Percentiles rank a stretch among this genome's conserved stretches.
Evolutionary conservation across 192 early-diverging fungal species (phyloP).

Genomic region (Coemansia sp.): DNA sequence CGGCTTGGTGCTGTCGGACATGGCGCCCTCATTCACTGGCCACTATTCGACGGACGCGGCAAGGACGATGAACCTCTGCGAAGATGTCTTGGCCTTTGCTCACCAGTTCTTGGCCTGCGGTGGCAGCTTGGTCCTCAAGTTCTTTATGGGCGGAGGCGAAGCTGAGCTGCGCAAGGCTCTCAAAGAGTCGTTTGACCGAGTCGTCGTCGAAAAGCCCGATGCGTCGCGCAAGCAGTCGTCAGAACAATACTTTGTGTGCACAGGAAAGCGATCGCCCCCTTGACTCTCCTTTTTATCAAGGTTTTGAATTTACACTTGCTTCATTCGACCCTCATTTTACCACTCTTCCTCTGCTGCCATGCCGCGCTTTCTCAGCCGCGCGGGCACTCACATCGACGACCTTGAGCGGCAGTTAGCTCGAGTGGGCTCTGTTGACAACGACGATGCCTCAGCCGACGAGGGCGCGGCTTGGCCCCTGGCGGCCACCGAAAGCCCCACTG

Average conservation of each 20-base stretch:
- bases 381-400: conserved; percentile 50
- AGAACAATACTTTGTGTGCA: conserved; percentile 69
- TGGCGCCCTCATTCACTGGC: conserved; percentile 80
- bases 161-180: conserved; percentile 51
- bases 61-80: conserved; percentile 64
- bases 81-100: conserved; percentile 64
- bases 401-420: conserved; percentile 50
- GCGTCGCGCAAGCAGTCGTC: conserved; percentile 66
- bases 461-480: background rate
- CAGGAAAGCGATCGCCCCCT: conserved; percentile 37
- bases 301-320: background rate
- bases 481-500: background rate
- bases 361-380: conserved; percentile 53
- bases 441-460: conserved; percentile 24
- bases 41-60: conserved; percentile 65
- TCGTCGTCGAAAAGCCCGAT: conserved; percentile 65
- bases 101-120: conserved; percentile 34
- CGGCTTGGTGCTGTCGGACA: conserved; percentile 63
- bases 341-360: conserved; percentile 1
- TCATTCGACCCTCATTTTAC: no score
- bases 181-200: conserved; percentile 52
- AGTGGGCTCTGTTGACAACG: conserved; percentile 43
- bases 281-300: background rate
- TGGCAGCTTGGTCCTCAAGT: conserved; percentile 56
- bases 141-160: conserved; percentile 62